Conservation (phyloP, 495 filamentous ascomycete species). For the Penicillium cinerascens region DNA sequence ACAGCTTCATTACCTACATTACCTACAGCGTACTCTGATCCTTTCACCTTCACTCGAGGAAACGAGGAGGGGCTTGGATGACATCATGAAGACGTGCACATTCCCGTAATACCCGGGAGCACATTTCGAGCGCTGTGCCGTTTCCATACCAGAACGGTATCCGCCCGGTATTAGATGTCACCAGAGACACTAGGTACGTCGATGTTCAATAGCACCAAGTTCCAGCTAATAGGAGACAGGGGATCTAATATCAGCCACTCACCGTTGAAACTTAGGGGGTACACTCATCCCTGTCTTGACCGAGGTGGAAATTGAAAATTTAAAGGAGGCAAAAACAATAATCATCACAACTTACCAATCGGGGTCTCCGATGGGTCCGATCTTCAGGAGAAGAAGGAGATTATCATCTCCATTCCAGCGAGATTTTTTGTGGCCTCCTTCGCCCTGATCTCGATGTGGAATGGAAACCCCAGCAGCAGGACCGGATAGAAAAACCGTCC, state of each 20-base stretch:
- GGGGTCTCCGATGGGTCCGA: constrained; percentile 8
- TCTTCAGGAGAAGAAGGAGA: constrained; percentile 27
- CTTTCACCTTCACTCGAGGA: background rate
- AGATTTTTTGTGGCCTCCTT: constrained; percentile 1
- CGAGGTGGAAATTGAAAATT: background rate
- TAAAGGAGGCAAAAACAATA: background rate
- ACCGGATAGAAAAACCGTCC: background rate
- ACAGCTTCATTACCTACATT: background rate
- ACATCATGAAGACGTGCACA: constrained; percentile 25
- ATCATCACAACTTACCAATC: background rate
- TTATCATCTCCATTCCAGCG: constrained; percentile 15
- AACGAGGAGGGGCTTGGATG: constrained; percentile 4
- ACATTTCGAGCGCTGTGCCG: background rate
- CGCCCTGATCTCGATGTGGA: background rate
- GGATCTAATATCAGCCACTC: constrained; percentile 12
- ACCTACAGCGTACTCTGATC: background rate
- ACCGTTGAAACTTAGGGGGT: constrained; percentile 14
- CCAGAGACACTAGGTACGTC: background rate
- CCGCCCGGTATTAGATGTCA: background rate
- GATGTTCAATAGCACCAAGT: background rate
- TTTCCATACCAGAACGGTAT: background rate
- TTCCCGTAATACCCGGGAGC: background rate
- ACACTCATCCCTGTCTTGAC: background rate
- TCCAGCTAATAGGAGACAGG: constrained; percentile 14
- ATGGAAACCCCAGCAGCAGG: background rate